phyloP scores from a whole-genome alignment of 208 protist species.

The Trypanosoma congolense region DNA sequence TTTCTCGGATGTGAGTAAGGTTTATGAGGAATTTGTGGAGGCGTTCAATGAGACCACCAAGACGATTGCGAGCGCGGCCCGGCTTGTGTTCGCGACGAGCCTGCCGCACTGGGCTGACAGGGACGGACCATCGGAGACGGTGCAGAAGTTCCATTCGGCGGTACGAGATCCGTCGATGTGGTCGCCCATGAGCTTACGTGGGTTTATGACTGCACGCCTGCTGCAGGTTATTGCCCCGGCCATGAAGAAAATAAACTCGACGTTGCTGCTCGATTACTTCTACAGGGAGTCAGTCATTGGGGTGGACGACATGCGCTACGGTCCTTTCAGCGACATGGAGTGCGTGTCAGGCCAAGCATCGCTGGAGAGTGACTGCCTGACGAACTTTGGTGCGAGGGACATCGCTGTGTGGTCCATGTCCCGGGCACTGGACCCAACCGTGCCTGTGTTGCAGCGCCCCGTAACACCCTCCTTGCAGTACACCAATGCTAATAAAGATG shows the following conservation, averaged over 20 bases:
- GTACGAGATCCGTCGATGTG: not conserved
- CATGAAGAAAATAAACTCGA: not conserved
- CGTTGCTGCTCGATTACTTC: not conserved
- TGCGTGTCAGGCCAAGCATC: conserved; percentile 1
- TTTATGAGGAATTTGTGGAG: not conserved
- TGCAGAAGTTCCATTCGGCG: not conserved
- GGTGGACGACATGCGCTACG: conserved; percentile 17
- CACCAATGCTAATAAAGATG: conserved; percentile 24
- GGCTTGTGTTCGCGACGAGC: not conserved
- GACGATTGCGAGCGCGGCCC: not conserved
- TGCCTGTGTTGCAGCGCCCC: conserved; percentile 18
- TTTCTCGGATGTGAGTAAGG: not conserved
- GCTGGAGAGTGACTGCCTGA: conserved; percentile 4
- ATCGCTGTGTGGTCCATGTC: conserved; percentile 21
- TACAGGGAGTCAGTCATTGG: conserved; percentile 6
- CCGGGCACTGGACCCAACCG: not conserved
- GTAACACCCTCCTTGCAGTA: not conserved
- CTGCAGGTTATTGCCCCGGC: not conserved
- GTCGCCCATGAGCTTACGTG: not conserved
- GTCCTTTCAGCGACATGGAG: conserved; percentile 6
- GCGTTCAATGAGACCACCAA: not conserved
- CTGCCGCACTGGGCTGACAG: conserved; percentile 1
- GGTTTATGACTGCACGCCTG: conserved; percentile 2
- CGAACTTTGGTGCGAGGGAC: conserved; percentile 40
- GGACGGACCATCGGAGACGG: not conserved